phyloP scores from a whole-genome alignment of 106 monocot species.

The Phalaenopsis aphrodite region DNA sequence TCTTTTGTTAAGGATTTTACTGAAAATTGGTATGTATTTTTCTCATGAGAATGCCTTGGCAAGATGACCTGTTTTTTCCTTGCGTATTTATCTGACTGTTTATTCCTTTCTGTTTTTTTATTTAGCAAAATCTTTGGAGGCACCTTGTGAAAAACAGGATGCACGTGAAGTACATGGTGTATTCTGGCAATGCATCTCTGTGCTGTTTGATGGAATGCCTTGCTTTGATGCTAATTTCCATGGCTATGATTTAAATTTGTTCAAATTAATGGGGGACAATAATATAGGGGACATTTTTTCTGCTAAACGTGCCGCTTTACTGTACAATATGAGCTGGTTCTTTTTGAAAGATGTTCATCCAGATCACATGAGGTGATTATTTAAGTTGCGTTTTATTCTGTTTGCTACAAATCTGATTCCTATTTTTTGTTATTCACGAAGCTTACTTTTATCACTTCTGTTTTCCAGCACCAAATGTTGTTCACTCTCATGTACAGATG shows the following conservation, averaged over 20 bases:
- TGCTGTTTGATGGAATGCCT: constrained; percentile 35
- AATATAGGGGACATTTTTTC: constrained; percentile 31
- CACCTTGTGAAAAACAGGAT: constrained; percentile 20
- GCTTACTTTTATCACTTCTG: neutral
- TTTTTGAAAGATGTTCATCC: constrained; percentile 44
- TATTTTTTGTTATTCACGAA: neutral
- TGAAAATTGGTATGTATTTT: constrained; percentile 45
- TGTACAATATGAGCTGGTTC: constrained; percentile 60
- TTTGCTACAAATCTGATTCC: neutral
- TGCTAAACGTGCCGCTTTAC: constrained; percentile 51
- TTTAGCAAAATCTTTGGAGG: constrained; percentile 39
- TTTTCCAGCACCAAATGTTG: constrained; percentile 57
- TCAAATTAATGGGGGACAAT: constrained; percentile 38
- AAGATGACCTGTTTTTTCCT: neutral
- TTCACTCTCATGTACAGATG: constrained; percentile 42
- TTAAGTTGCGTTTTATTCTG: constrained; percentile 2
- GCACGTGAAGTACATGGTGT: constrained; percentile 56
- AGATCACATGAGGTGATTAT: constrained; percentile 31
- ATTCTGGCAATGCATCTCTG: constrained; percentile 52
- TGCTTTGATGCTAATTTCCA: constrained; percentile 5
- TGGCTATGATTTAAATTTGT: constrained; percentile 18
- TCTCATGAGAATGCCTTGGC: neutral
- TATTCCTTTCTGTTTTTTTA: neutral
- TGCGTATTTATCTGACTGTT: neutral
- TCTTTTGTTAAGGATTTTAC: constrained; percentile 30